A percentile compares a stretch with the other conserved stretches of the same genome.
Conservation (phyloP, 108 stramenopile species). For the Nitzschia sp. region DNA sequence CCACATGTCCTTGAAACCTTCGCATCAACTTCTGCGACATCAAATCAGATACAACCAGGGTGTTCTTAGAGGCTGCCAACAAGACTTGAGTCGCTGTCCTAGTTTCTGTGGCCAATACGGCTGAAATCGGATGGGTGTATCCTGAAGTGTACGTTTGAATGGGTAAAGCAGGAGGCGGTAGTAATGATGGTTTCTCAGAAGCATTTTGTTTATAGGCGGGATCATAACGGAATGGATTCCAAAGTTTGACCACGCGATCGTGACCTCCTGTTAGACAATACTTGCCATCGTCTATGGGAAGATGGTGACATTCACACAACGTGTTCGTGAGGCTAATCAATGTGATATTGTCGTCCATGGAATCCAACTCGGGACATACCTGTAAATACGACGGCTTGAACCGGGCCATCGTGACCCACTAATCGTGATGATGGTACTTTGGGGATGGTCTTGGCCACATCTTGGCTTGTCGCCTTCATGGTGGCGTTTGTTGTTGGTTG, state of each 20-base stretch:
- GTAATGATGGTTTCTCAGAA: background rate
- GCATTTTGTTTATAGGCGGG: conserved; percentile 41
- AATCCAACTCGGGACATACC: background rate
- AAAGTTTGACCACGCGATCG: conserved; percentile 74
- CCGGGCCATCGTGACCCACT: conserved; percentile 66
- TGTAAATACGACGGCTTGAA: conserved; percentile 51
- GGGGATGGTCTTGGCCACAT: conserved; percentile 27
- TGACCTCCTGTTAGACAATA: conserved; percentile 79
- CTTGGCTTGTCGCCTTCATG: background rate
- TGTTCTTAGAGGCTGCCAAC: conserved; percentile 65
- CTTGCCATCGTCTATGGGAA: conserved; percentile 61
- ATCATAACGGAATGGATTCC: conserved; percentile 82
- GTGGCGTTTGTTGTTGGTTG: too few relatives aligned
- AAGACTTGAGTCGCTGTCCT: conserved; percentile 27
- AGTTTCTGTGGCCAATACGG: conserved; percentile 19
- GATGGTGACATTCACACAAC: background rate
- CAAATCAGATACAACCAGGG: conserved; percentile 69
- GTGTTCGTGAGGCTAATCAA: background rate
- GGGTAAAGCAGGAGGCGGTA: conserved; percentile 55
- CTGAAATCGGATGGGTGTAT: conserved; percentile 65
- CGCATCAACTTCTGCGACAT: conserved; percentile 60
- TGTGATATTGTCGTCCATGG: background rate
- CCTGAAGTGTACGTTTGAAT: conserved; percentile 78
- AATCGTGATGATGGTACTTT: conserved; percentile 48
- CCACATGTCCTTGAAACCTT: conserved; percentile 57